Percentiles rank a stretch among this genome's conserved stretches.
phyloP scores from a whole-genome alignment of 805 yeast genomes.

The Pichia deserticola region DNA sequence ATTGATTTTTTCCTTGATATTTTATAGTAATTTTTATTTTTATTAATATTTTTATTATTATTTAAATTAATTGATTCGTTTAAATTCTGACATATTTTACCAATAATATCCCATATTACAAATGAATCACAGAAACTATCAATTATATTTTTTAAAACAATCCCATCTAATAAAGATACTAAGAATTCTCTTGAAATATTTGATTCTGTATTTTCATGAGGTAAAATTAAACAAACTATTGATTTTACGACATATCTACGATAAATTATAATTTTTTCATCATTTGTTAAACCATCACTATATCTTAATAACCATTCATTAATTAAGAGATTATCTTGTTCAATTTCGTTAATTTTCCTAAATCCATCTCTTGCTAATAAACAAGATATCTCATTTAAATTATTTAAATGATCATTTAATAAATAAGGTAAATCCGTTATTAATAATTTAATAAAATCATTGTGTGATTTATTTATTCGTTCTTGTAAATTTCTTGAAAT shows the following conservation, averaged over 20 bases:
- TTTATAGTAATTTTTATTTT: background rate
- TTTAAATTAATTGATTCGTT: too few species aligned
- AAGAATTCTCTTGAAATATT: slow-evolving; percentile 32
- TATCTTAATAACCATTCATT: background rate
- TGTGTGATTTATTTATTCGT: slow-evolving; percentile 16
- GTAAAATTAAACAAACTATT: slow-evolving; percentile 31
- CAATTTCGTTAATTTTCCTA: background rate
- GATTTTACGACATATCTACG: slow-evolving; percentile 26
- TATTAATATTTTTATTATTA: slow-evolving; percentile 7
- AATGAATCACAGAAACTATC: slow-evolving; percentile 45
- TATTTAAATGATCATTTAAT: background rate
- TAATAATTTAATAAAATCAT: slow-evolving; percentile 1
- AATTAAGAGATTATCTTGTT: background rate
- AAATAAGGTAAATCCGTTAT: slow-evolving; percentile 4
- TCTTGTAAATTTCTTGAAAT: slow-evolving; percentile 33
- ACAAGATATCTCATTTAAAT: background rate
- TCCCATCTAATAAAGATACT: slow-evolving; percentile 34
- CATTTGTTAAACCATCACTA: slow-evolving; percentile 3
- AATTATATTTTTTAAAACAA: slow-evolving; percentile 34
- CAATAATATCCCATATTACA: slow-evolving; percentile 40
- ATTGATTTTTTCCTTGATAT: background rate
- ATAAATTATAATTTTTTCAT: background rate
- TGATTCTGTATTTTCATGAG: slow-evolving; percentile 35
- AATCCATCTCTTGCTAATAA: background rate
- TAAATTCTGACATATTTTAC: background rate